Evolutionary conservation across 805 yeast species (phyloP), one percentile per base, ranked within the genome.

Genomic region (Candida arabinofermentans): DNA sequence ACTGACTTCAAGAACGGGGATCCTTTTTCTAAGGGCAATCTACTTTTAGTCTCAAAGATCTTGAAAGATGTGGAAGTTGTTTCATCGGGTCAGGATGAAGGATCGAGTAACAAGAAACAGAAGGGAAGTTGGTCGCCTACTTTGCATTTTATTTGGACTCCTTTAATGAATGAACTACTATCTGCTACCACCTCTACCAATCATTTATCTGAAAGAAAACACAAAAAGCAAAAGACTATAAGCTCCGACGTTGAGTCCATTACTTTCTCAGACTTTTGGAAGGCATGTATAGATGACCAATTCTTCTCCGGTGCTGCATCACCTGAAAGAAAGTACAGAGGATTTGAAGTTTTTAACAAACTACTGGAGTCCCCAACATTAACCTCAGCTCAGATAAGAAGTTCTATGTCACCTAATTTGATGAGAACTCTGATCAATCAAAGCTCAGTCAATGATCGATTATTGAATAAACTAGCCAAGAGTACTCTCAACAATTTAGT

Each of bases 281-380:
- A 79, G 51, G 67, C 72, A 3, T 81, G 79, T 5, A 75, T 91
- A 13, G 97, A 91, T 57, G 93, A 88, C 53, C 74, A 84, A 4
- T 77, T 86, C 45, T 90, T 91, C 51, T 70, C 86, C 5, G 79
- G 77, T 27, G 78, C 81, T 49, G 72, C 96, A 0, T 88, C 96
- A 1, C 77, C 82, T 24, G 97, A 90, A 60, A 71, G 96, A 43
- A 91, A 90, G 59, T 86, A 74, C 61, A 77, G 87, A 75, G 98
- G 96, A 0, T 79, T 90, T 53, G 85, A 85, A 51, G 74, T 89
- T 9, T 79, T 90, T 46, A 70, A 65, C 32, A 66, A 71, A 39
- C 70, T 79, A 41, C 57, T 81, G 6, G 56, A 61, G 33, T 42
- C 52, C 21, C 51, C 49, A 5, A 29, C 34, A 1, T 34, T 60